Conservation (phyloP, 2,329 filamentous ascomycete species). For the Pseudocercospora fuligena region DNA sequence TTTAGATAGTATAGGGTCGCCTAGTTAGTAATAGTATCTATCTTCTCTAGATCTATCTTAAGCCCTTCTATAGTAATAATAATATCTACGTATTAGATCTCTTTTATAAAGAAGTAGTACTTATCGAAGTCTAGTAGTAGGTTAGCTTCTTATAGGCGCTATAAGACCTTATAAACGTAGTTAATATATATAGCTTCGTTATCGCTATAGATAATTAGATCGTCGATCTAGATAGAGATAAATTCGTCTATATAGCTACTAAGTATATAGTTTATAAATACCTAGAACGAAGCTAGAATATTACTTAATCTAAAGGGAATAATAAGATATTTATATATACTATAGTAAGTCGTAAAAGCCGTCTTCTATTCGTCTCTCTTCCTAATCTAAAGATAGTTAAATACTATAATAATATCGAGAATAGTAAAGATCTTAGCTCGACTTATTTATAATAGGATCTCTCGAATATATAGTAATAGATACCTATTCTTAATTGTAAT, state of each 20-base stretch:
- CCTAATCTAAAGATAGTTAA: background rate
- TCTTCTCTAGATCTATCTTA: background rate
- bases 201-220: background rate
- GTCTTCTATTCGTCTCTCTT: background rate
- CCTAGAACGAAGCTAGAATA: background rate
- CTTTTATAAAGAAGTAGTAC: too few relatives aligned
- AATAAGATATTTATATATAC: background rate
- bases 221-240: background rate
- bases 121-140: background rate
- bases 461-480: background rate
- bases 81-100: background rate
- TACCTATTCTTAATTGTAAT: background rate
- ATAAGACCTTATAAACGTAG: background rate
- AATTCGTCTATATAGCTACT: too few relatives aligned
- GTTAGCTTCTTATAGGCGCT: background rate
- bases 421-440: background rate
- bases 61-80: background rate
- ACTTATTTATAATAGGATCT: background rate
- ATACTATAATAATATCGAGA: background rate
- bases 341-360: background rate
- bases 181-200: background rate
- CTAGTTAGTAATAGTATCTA: background rate
- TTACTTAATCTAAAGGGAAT: background rate
- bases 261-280: background rate
- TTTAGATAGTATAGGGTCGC: background rate